These are phyloP conservation scores for Diplogelasinospora grovesii DNA, from an alignment of 495 filamentous ascomycete species.

Conservation along the genomic window DNA sequence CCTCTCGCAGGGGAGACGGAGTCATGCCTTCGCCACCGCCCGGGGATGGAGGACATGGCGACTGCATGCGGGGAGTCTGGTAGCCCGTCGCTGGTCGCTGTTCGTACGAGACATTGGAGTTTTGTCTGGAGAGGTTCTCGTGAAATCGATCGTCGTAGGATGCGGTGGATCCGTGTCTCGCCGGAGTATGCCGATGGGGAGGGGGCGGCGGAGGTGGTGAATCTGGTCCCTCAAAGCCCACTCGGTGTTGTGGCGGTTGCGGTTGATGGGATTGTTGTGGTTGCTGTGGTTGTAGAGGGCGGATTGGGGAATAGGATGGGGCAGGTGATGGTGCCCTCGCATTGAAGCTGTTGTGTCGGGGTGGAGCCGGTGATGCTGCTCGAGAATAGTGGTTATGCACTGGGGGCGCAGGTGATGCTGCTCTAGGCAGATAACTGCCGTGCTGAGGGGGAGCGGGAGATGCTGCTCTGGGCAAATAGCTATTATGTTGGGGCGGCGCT, in stretches of 20 bases:
- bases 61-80: constrained; percentile 43
- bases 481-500: constrained; percentile 5
- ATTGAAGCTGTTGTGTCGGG: neutral
- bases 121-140: constrained; percentile 14
- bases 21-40: constrained; percentile 58
- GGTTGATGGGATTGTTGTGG: no score
- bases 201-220: constrained; percentile 48
- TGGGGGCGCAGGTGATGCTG: constrained; percentile 30
- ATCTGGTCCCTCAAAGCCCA: constrained; percentile 17
- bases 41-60: constrained; percentile 58
- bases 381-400: constrained; percentile 19
- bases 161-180: constrained; percentile 17
- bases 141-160: constrained; percentile 32
- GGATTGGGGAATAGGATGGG: constrained; percentile 39
- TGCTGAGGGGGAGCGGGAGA: constrained; percentile 24
- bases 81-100: constrained; percentile 31
- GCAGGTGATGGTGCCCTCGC: constrained; percentile 32
- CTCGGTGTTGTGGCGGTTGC: constrained; percentile 13
- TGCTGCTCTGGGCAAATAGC: constrained; percentile 8
- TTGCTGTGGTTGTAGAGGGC: constrained; percentile 22
- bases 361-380: constrained; percentile 14
- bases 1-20: constrained; percentile 82
- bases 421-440: constrained; percentile 25
- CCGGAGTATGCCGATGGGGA: constrained; percentile 39
- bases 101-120: constrained; percentile 23